phyloP scores from a whole-genome alignment of 495 filamentous ascomycete genomes.

The Xylaria curta region DNA sequence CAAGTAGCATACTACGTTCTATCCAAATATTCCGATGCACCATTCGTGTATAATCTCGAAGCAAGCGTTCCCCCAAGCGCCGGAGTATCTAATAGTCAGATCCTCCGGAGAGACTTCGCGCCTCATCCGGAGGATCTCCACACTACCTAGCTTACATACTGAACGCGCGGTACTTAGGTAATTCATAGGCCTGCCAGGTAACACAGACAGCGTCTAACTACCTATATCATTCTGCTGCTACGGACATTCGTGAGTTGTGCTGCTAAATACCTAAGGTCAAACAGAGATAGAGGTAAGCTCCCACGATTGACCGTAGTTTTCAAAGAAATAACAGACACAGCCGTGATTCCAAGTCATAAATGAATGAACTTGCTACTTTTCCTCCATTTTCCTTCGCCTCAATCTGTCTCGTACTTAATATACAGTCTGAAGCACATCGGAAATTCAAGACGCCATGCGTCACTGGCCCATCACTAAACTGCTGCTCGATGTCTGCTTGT shows the following conservation, averaged over 20 bases:
- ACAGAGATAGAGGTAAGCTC: not conserved
- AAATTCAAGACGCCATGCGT: too few relatives aligned
- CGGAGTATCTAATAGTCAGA: not conserved
- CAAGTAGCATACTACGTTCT: not conserved
- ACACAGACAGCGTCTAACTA: not conserved
- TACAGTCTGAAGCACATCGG: too few relatives aligned
- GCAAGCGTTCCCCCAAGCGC: not conserved
- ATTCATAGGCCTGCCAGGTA: not conserved
- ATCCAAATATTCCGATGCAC: not conserved
- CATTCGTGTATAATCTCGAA: not conserved
- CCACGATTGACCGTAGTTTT: too few relatives aligned
- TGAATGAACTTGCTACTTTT: too few relatives aligned
- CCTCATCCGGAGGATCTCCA: not conserved
- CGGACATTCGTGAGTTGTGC: not conserved
- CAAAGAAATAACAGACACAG: not conserved
- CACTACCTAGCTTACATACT: not conserved
- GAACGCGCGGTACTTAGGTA: not conserved
- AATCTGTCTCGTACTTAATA: too few relatives aligned
- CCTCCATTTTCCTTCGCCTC: too few relatives aligned
- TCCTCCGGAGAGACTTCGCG: not conserved
- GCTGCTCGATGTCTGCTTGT: too few relatives aligned
- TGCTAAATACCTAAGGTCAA: not conserved
- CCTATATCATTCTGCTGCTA: not conserved
- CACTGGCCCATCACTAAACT: not conserved
- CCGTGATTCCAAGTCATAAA: too few relatives aligned